phyloP scores from a whole-genome alignment of 805 yeast genomes.

The Metschnikowia reukaufii region DNA sequence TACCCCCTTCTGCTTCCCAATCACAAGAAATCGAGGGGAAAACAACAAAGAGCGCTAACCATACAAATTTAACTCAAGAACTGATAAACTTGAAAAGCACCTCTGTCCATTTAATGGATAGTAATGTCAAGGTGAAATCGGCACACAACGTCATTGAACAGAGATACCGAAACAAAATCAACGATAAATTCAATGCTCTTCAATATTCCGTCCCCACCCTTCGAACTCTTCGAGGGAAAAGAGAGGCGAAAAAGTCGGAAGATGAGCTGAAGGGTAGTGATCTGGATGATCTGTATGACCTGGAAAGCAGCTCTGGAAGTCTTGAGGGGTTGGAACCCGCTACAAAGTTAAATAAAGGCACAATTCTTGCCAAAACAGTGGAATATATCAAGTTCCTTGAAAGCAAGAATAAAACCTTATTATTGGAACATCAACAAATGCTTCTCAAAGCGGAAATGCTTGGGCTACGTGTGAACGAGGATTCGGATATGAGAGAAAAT shows the following conservation, averaged over 20 bases:
- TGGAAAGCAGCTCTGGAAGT: conserved; percentile 45
- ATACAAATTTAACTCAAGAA: not conserved
- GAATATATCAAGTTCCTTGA: conserved; percentile 78
- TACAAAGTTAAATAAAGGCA: conserved; percentile 72
- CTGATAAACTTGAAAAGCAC: not conserved
- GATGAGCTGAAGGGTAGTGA: conserved; percentile 14
- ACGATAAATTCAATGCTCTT: conserved; percentile 40
- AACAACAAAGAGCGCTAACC: not conserved
- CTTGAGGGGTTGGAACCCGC: conserved; percentile 79
- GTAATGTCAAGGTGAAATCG: conserved; percentile 27
- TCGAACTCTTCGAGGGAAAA: conserved; percentile 29
- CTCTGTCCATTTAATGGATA: not conserved
- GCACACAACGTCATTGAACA: conserved; percentile 46
- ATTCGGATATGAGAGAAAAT: not conserved
- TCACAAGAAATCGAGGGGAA: not conserved
- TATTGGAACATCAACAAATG: conserved; percentile 53
- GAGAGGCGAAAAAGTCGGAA: conserved; percentile 5
- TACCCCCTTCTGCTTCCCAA: not conserved
- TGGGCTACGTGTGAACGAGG: conserved; percentile 21
- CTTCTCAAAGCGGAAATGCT: conserved; percentile 35
- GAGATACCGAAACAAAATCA: conserved; percentile 43
- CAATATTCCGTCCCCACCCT: conserved; percentile 42
- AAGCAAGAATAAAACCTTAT: conserved; percentile 51
- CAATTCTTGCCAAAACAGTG: conserved; percentile 72
- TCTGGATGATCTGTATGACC: conserved; percentile 3